These are phyloP conservation scores for Pyrus communis DNA, from an alignment of 306 rosid genomes.

Conservation along the genomic window DNA sequence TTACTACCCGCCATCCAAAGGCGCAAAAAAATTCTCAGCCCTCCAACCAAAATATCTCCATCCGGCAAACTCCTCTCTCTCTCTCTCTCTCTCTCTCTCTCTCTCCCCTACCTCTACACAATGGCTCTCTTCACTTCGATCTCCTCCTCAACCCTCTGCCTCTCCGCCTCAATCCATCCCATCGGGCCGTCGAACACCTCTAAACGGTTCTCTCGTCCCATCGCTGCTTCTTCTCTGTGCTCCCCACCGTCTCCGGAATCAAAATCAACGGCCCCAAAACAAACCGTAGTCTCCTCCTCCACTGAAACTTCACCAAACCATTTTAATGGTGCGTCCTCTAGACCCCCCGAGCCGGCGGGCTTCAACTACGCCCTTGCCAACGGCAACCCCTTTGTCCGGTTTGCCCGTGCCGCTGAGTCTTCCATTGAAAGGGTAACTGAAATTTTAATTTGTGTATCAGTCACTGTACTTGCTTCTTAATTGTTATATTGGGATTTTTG, in stretches of 20 bases:
- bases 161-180: not conserved
- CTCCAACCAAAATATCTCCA: not conserved
- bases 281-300: conserved; percentile 32
- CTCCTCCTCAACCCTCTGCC: conserved; percentile 7
- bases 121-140: conserved; percentile 67
- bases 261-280: conserved; percentile 30
- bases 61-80: not conserved
- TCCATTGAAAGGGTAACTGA: conserved; percentile 68
- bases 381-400: conserved; percentile 34
- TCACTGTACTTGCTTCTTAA: not conserved
- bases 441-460: not conserved
- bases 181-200: conserved; percentile 8
- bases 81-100: conserved; percentile 3
- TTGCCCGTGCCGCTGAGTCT: conserved; percentile 63
- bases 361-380: conserved; percentile 41
- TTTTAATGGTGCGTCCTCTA: conserved; percentile 31
- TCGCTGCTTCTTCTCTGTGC: conserved; percentile 49
- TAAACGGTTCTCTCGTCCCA: conserved; percentile 18
- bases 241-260: conserved; percentile 55
- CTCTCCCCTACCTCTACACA: not conserved
- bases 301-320: conserved; percentile 26
- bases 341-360: conserved; percentile 29
- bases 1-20: conserved; percentile 9
- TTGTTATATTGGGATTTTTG: not conserved
- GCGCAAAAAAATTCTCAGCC: not conserved